phyloP scores from a whole-genome alignment of 129 eudicot species.

The Lactuca saligna region DNA sequence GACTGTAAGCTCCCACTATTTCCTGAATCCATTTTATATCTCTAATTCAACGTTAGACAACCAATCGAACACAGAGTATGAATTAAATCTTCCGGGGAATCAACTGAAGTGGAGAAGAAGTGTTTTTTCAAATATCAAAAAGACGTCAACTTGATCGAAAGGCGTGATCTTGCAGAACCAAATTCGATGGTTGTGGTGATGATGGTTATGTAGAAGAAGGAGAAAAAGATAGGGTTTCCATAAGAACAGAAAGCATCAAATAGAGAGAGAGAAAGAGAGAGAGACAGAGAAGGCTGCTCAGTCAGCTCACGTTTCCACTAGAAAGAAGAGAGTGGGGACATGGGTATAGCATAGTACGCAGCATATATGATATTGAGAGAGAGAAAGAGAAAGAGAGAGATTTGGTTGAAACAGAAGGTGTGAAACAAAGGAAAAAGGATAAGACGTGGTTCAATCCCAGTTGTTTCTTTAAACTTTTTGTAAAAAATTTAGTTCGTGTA shows the following conservation, averaged over 20 bases:
- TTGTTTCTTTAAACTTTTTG: not conserved
- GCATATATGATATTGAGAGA: slow-evolving; percentile 21
- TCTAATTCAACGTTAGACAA: slow-evolving; percentile 1
- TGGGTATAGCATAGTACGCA: slow-evolving; percentile 14
- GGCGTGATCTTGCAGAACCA: slow-evolving; percentile 22
- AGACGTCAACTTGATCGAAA: not conserved
- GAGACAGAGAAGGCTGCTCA: slow-evolving; percentile 16
- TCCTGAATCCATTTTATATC: slow-evolving; percentile 54
- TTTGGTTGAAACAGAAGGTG: slow-evolving; percentile 20
- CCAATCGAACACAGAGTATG: not conserved
- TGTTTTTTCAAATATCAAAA: not conserved
- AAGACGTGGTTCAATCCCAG: slow-evolving; percentile 9
- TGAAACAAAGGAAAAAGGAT: slow-evolving; percentile 29
- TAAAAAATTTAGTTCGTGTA: too few species aligned
- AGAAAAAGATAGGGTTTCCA: slow-evolving; percentile 16
- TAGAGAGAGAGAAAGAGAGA: slow-evolving; percentile 10
- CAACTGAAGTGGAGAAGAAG: not conserved
- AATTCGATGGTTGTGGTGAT: slow-evolving; percentile 28
- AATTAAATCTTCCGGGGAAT: not conserved
- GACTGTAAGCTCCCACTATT: slow-evolving; percentile 79
- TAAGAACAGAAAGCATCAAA: slow-evolving; percentile 32
- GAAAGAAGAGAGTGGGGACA: slow-evolving; percentile 32
- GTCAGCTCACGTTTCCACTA: slow-evolving; percentile 33
- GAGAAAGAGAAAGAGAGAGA: not conserved
- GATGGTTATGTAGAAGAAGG: not conserved